Evolutionary conservation across 345 rosid species (phyloP), one percentile per base, ranked within the genome.

Genomic region (Salix arbutifolia): DNA sequence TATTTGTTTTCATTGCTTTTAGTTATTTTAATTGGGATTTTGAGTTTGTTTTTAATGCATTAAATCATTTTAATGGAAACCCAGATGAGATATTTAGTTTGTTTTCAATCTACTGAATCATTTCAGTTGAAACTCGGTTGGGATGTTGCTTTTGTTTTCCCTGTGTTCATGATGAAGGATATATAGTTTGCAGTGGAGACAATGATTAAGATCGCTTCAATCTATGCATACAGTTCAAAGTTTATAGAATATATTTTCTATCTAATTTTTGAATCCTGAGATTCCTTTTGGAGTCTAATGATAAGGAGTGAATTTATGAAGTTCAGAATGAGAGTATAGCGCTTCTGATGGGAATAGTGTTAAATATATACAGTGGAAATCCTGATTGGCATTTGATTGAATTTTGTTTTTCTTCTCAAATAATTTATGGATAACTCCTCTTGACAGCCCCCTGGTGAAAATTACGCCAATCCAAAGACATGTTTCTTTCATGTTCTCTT

Each of bases 381-480:
- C 72, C 17, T 73, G 67, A 60, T 60, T 26, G 25, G 70, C 28
- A 30, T 17, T 6, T 9, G 17, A n/a, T 26, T 56, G 26, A 37
- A 14, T 26, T 16, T 56, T 69, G 16, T 64, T 69, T 5, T 68
- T n/a, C 30, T 17, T 46, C 5, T 1, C 11, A 37, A 33, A 53
- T 37, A 18, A 52, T 48, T 4, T 38, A 17, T 66, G 28, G 38
- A 16, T 48, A 52, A 30, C 44, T 80, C 48, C 50, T 73, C 40
- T 76, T 40, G 83, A 82, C 89, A 96, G 99, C 86, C 95, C 82
- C 93, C 94, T 53, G 94, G 79, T 76, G 98, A 96, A 85, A 96
- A 94, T 74, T 96, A 96, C 78, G 91, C 97, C 65, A 96, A 94
- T 69, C 99, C 99, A 26, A 94, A 66, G 91, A 96, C 97, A 33